Conservation (phyloP, 495 filamentous ascomycete genomes). For the Trichodelitschia bisporula region DNA sequence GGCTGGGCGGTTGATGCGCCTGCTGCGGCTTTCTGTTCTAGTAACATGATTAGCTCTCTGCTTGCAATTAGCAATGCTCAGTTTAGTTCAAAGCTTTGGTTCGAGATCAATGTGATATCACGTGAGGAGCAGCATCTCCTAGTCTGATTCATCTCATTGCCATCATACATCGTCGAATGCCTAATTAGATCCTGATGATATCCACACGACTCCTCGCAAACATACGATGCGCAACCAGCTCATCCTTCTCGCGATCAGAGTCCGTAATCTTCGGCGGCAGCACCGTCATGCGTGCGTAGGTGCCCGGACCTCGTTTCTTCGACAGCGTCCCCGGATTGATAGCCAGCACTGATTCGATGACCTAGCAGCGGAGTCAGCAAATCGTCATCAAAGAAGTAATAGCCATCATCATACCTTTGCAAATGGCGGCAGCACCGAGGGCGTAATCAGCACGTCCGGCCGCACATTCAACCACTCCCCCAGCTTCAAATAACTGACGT, state of each 20-base stretch:
- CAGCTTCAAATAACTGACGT: conserved; percentile 65
- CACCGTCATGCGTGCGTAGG: conserved; percentile 53
- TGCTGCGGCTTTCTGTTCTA: no score
- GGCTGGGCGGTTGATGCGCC: no score
- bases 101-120: no score
- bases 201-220: conserved; percentile 57
- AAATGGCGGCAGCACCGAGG: conserved; percentile 63
- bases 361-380: conserved; percentile 21
- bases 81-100: no score
- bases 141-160: no score
- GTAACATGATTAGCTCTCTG: no score
- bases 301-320: conserved; percentile 55
- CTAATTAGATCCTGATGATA: conserved; percentile 39
- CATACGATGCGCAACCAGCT: conserved; percentile 21
- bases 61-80: no score
- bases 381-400: not conserved
- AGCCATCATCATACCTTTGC: conserved; percentile 36
- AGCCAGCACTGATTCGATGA: conserved; percentile 60
- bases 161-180: no score
- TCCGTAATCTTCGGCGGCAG: conserved; percentile 33
- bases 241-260: conserved; percentile 28
- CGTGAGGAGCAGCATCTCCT: no score
- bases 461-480: conserved; percentile 69
- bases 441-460: conserved; percentile 68
- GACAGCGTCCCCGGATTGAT: conserved; percentile 78